These are phyloP conservation scores for Kluyveromyces nonfermentans DNA, from an alignment of 805 yeast species.

Conservation along the genomic window DNA sequence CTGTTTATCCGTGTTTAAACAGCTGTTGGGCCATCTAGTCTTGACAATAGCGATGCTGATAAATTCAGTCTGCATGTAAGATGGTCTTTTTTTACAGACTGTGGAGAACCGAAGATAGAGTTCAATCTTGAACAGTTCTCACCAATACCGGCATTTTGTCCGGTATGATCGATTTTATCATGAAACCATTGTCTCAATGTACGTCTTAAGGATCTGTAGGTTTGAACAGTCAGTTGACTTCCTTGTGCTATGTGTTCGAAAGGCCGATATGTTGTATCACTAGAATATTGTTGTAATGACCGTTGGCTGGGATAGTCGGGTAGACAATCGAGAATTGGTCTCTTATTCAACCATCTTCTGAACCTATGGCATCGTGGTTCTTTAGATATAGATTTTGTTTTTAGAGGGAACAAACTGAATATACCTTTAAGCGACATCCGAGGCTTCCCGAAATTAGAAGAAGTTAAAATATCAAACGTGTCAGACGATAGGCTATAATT, in stretches of 20 bases:
- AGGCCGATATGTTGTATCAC: background rate
- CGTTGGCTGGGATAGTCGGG: background rate
- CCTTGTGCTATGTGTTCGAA: background rate
- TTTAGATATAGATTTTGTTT: background rate
- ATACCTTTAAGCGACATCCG: background rate
- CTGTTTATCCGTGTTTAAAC: too few species aligned
- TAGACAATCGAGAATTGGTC: background rate
- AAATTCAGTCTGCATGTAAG: background rate
- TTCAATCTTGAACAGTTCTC: background rate
- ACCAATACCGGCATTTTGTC: background rate
- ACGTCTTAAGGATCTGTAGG: background rate
- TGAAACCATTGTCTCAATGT: background rate
- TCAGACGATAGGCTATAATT: background rate
- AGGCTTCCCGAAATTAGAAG: conserved; percentile 1
- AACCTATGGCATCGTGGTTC: background rate
- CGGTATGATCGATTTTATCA: background rate
- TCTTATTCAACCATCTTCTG: conserved; percentile 1
- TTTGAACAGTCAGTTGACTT: background rate
- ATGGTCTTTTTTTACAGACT: background rate
- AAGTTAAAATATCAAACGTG: conserved; percentile 1
- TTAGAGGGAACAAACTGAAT: background rate
- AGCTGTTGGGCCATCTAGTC: background rate
- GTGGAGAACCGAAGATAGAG: background rate
- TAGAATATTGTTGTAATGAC: background rate
- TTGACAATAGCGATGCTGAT: background rate